A percentile compares a stretch with the other conserved stretches of the same genome.
These are phyloP conservation scores for Phytophthora sp. DNA, from an alignment of 352 stramenopile species.

Conservation along the genomic window DNA sequence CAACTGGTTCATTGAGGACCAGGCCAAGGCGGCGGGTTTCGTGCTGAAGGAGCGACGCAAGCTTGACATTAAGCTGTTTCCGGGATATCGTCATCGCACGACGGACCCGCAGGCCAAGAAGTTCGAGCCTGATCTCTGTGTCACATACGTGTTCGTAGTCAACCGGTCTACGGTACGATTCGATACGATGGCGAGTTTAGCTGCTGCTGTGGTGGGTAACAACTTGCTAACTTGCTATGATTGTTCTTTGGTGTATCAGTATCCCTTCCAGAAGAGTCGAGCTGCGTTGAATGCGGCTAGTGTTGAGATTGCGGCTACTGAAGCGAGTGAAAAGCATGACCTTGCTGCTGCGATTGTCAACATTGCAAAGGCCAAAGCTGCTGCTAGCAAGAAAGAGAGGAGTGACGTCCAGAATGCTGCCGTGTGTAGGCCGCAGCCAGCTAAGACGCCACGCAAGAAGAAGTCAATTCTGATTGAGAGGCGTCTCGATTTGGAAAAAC, in stretches of 20 bases:
- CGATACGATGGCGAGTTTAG: not conserved
- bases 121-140: conserved; percentile 83
- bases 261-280: conserved; percentile 42
- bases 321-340: conserved; percentile 32
- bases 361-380: conserved; percentile 30
- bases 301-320: conserved; percentile 16
- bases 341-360: conserved; percentile 39
- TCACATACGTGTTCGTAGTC: conserved; percentile 89
- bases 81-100: conserved; percentile 88
- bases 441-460: conserved; percentile 2
- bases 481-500: not conserved
- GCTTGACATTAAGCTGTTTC: conserved; percentile 78
- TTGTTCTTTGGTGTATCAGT: conserved; percentile 30
- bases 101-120: conserved; percentile 86
- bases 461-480: not conserved
- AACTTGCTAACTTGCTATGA: conserved; percentile 6
- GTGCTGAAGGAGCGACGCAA: conserved; percentile 78
- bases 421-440: not conserved
- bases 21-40: conserved; percentile 71
- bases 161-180: conserved; percentile 74
- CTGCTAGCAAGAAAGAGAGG: conserved; percentile 9
- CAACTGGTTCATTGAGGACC: conserved; percentile 89
- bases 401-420: not conserved
- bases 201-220: not conserved
- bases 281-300: conserved; percentile 23